Conservation (phyloP, 345 rosid species). For the Diplotaxis tenuifolia region DNA sequence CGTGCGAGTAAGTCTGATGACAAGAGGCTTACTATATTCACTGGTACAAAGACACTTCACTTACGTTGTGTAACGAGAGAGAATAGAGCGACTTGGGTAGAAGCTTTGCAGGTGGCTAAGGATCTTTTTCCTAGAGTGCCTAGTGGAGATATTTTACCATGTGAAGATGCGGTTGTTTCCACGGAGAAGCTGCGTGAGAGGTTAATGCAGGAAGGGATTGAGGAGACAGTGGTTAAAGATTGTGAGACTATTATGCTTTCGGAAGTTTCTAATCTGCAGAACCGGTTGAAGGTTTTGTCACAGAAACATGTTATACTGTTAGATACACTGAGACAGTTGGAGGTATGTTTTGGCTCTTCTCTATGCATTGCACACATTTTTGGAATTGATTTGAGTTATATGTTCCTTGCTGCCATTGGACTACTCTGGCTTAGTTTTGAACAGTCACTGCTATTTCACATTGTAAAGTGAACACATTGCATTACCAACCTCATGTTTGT, state of each 20-base stretch:
- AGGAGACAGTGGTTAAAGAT: slow-evolving; percentile 63
- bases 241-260: slow-evolving; percentile 87
- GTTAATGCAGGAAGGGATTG: slow-evolving; percentile 72
- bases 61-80: slow-evolving; percentile 73
- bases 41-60: slow-evolving; percentile 98
- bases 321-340: slow-evolving; percentile 81
- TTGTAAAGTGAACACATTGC: slow-evolving; percentile 1
- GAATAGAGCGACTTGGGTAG: slow-evolving; percentile 83
- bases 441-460: neutral
- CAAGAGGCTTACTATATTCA: slow-evolving; percentile 87
- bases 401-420: neutral
- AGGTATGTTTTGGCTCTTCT: slow-evolving; percentile 50
- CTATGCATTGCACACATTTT: neutral
- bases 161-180: slow-evolving; percentile 74
- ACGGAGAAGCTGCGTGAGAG: slow-evolving; percentile 79
- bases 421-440: neutral
- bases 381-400: slow-evolving; percentile 8
- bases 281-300: slow-evolving; percentile 60
- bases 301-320: slow-evolving; percentile 66
- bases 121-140: slow-evolving; percentile 77
- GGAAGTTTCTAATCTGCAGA: slow-evolving; percentile 73
- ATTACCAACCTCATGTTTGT: neutral
- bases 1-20: slow-evolving; percentile 97
- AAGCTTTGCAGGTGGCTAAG: slow-evolving; percentile 77
- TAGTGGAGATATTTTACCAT: slow-evolving; percentile 60